Percentiles rank a stretch among this genome's conserved stretches.
Evolutionary conservation across 768 basidiomycete genomes (phyloP).

Genomic region (Serendipita vermifera): DNA sequence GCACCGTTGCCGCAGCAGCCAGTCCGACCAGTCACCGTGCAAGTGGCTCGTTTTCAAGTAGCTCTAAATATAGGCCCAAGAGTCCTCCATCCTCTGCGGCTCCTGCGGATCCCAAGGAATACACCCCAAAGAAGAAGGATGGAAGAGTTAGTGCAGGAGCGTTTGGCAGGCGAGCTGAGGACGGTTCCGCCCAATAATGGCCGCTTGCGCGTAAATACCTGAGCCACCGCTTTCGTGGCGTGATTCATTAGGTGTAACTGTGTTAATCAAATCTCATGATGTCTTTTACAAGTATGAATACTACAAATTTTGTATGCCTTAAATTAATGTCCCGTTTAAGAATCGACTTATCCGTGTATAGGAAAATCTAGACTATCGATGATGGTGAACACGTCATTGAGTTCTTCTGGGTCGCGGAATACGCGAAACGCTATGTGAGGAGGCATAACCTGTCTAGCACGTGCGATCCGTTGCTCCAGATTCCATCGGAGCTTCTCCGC

Average conservation of each 20-base stretch:
- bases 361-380: constrained; percentile 5
- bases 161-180: constrained; percentile 62
- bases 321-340: no score
- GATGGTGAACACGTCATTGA: constrained; percentile 23
- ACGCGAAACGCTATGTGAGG: constrained; percentile 44
- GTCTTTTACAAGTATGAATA: no score
- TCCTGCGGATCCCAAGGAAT: constrained; percentile 22
- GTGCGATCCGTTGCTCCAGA: constrained; percentile 51
- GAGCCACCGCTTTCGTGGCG: no score
- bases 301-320: no score
- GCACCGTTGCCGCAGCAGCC: constrained; percentile 26
- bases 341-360: no score
- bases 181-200: no score
- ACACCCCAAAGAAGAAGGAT: constrained; percentile 22
- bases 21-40: constrained; percentile 4
- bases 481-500: constrained; percentile 43
- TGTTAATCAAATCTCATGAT: no score
- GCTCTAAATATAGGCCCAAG: constrained; percentile 35
- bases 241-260: no score
- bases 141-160: constrained; percentile 22
- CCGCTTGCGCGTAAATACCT: no score
- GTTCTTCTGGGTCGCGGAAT: constrained; percentile 57
- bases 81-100: constrained; percentile 24
- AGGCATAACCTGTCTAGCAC: constrained; percentile 48
- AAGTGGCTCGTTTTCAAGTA: constrained; percentile 26